Evolutionary conservation across 2,329 filamentous ascomycete genomes (phyloP), one percentile per base, ranked within the genome.

Genomic region (Colletotrichum sojae): DNA sequence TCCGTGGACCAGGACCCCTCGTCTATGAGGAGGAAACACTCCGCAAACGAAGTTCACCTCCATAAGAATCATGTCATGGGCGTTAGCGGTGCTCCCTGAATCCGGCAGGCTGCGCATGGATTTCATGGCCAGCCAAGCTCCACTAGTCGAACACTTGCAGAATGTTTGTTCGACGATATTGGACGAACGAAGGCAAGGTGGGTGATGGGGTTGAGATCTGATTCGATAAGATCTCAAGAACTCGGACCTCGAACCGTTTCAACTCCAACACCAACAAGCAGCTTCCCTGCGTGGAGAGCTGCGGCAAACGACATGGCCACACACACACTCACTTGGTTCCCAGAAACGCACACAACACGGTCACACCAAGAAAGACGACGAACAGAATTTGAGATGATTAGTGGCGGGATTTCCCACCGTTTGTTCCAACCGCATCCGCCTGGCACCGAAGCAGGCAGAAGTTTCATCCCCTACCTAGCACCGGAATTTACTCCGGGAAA

Each of bases 321-420:
- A 46, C 16, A 36, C 46, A 22, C 56, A 48, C n/a, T 15, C 39
- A 40, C 22, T 25, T 25, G n/a, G n/a, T n/a, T n/a, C n/a, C n/a
- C 22, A 25, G 22, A 25, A 25, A 25, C 22, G 22, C 22, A 25
- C 22, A 25, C 22, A 25, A 25, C 39, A 40, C n/a, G n/a, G n/a
- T n/a, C n/a, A n/a, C 39, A 40, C 13, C 39, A 40, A 40, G 39
- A 40, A 40, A 12, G n/a, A 25, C 43, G 31, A 27, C 25, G 27
- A 52, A 13, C 27, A 8, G 12, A 52, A 65, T 46, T 18, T 58
- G n/a, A 43, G 62, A 74, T 74, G n/a, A 10, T 27, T 18, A 15
- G 45, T 12, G 27, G 22, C 27, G 55, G 3, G 31, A 9, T 3
- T 36, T n/a, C n/a, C 31, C 31, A 4, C 4, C 3, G 31, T 36